Evolutionary conservation across 179 eudicot species (phyloP), one percentile per base, ranked within the genome.

Genomic region (Patellifolia procumbens): DNA sequence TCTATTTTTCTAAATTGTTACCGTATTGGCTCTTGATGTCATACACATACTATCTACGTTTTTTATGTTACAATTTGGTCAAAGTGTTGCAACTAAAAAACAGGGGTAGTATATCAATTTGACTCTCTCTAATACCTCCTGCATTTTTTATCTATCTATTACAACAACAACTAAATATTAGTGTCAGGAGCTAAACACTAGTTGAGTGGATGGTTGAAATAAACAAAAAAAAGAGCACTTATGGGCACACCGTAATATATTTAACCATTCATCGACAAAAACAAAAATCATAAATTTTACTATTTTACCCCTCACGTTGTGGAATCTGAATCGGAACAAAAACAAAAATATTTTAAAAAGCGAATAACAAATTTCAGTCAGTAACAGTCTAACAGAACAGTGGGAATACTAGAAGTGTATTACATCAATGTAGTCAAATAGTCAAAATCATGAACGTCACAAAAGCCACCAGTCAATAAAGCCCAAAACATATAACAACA

Each of bases 401-500:
- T 8, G 42, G 51, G n/a, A 26, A 31, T 6, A 72, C 19, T 17
- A 16, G n/a, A 20, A 37, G 35, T 39, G 43, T 32, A 22, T 37
- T 34, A 39, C 59, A 19, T 19, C 45, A 28, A 6, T 28, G 55
- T 16, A 73, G 81, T 78, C 76, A 64, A 78, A 60, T 43, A 58
- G 59, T 76, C 80, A 70, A 78, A 39, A 43, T 17, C 59, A 78
- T 19, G 37, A 28, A 55, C 67, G 28, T 16, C 26, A 52, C 48
- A 39, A 42, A 72, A 55, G 51, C 70, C 34, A 26, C 26, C 51
- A 46, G 79, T 68, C 58, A 65, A 78, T 59, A 78, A 78, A 28
- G 68, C 48, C n/a, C 71, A 70, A 70, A 66, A 19, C 49, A 60
- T 2, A 17, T 5, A 15, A 24, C 28, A 46, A 29, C 43, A 60